Conservation (phyloP, 192 early-diverging fungal genomes). For the Podila verticillata region DNA sequence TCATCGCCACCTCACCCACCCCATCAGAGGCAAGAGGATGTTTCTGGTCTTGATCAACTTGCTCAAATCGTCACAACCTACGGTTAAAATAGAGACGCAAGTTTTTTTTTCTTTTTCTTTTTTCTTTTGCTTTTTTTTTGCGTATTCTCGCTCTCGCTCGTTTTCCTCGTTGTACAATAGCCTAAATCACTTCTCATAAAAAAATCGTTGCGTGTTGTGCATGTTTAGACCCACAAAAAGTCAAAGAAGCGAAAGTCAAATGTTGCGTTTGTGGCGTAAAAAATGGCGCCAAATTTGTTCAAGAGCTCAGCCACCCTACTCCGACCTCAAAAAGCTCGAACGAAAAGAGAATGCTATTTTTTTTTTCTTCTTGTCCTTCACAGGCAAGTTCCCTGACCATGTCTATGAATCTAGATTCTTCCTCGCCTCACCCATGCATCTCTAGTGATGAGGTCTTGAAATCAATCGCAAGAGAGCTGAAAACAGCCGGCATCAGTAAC, state of each 20-base stretch:
- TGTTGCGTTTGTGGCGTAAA: too few species aligned
- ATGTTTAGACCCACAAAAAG: too few species aligned
- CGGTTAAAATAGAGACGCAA: constrained; percentile 12
- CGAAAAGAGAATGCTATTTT: background rate
- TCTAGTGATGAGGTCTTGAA: too few species aligned
- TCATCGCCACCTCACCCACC: constrained; percentile 6
- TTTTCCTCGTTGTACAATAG: constrained; percentile 13
- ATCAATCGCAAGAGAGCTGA: too few species aligned
- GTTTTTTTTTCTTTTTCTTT: background rate
- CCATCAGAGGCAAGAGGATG: constrained; percentile 11
- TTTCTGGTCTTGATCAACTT: constrained; percentile 41
- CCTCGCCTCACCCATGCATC: too few species aligned
- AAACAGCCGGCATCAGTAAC: background rate
- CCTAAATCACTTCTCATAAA: background rate
- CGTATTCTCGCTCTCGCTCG: background rate
- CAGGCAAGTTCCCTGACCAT: too few species aligned
- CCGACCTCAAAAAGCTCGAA: too few species aligned
- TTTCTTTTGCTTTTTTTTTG: background rate
- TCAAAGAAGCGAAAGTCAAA: too few species aligned
- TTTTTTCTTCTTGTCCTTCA: background rate
- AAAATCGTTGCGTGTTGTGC: background rate
- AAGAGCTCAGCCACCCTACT: background rate
- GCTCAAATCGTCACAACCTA: constrained; percentile 47
- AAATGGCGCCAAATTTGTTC: background rate
- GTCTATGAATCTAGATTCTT: too few species aligned